Evolutionary conservation across 2,329 filamentous ascomycete species (phyloP).

Genomic region (Penicillium frequentans): DNA sequence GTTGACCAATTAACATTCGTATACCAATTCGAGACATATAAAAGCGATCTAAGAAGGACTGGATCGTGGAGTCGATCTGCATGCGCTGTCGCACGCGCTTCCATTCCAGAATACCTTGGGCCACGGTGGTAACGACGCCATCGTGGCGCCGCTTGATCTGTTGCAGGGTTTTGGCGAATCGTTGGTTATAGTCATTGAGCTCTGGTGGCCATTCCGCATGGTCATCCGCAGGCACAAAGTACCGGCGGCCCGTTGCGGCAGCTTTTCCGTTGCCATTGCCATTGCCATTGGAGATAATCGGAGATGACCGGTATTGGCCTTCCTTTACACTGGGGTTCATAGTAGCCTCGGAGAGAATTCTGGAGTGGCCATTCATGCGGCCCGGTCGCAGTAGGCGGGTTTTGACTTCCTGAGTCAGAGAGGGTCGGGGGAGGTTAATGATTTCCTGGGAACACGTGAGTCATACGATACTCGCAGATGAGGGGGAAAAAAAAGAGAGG

Average conservation of each 20-base stretch:
- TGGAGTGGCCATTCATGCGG: conserved; percentile 55
- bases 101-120: conserved; percentile 96
- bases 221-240: conserved; percentile 92
- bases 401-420: conserved; percentile 71
- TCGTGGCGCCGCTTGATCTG: conserved; percentile 96
- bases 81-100: conserved; percentile 94
- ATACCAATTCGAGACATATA: conserved; percentile 99
- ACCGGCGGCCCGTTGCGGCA: conserved; percentile 60
- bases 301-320: conserved; percentile 69
- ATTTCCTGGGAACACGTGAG: conserved; percentile 65
- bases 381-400: conserved; percentile 66
- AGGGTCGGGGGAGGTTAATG: conserved; percentile 77
- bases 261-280: conserved; percentile 54
- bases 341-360: conserved; percentile 77
- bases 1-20: conserved; percentile 97
- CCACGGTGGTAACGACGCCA: conserved; percentile 95
- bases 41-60: conserved; percentile 96
- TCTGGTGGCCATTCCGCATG: conserved; percentile 88
- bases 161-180: conserved; percentile 84
- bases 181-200: conserved; percentile 88
- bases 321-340: conserved; percentile 85
- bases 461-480: conserved; percentile 3
- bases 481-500: not conserved
- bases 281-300: conserved; percentile 37
- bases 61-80: conserved; percentile 97